Base-by-base conservation (phyloP, 2,329 filamentous ascomycete species). In the Cladorrhinum sp. region DNA sequence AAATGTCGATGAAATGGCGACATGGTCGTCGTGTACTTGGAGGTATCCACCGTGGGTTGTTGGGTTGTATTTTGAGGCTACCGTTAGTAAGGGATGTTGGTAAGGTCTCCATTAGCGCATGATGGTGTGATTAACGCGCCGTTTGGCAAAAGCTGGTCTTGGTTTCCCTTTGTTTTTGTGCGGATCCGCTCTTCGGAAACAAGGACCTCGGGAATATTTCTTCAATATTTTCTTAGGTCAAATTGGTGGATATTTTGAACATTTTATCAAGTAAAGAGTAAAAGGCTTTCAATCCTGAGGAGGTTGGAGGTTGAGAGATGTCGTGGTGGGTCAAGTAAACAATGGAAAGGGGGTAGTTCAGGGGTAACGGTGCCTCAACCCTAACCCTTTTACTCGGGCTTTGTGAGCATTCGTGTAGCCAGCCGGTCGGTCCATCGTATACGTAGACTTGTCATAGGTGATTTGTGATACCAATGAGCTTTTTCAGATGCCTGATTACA, bases 1-100 rank as follows among this genome's bases (percentile, higher is more conserved):
- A 62, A 57, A 54, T 22, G 2, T 38, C 18, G 29, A 25, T 25
- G 13, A 8, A 32, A 60, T 62, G 38, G 59, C 61, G 61, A 54
- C 49, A 62, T 62, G 60, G 50, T 25, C 32, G 23, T 49, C 23
- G 53, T 25, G 36, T 45, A 18, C 41, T 16, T 18, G n/a, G 3
- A 5, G 3, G n/a, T 18, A 45, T 22, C 41, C 41, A 45, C 41
- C 16, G 18, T 45, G 41, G 18, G 10, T 45, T 45, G 3, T 45
- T 18, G 18, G 16, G 41, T 45, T 45, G 41, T n/a, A 45, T 45
- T 22, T 22, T 18, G 41, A 45, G 32, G 12, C 32, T 36, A 16
- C 32, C 32, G 32, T 36, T 36, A 36, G 32, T 45, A 45, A 45
- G 3, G 8, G 41, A 7, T 45, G 41, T 45, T 45, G 41, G 16